Base-by-base conservation (phyloP, 1,284 basidiomycete genomes). In the Puccinia coronata region DNA sequence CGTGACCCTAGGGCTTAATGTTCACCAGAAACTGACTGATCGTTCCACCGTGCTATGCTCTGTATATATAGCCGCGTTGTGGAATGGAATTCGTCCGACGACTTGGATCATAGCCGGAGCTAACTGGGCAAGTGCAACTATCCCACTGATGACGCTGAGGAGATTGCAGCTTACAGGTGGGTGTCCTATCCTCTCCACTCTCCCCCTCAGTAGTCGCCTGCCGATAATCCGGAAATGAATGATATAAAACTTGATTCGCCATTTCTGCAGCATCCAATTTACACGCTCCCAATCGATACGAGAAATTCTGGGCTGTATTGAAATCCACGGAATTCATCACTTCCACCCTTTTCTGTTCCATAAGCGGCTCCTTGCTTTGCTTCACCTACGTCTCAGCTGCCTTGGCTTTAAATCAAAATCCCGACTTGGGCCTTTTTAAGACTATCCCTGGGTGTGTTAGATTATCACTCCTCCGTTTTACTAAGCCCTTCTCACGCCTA, bases 41-140 rank as follows among this genome's bases (percentile, higher is more conserved):
- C 6, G 20, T 34, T 39, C 16, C 39, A 4, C 16, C 23, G 23
- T 36, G 36, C 12, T 63, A n/a, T n/a, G n/a, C n/a, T n/a, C n/a
- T n/a, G n/a, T n/a, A n/a, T n/a, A n/a, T n/a, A 20, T 53, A 78
- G 75, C 75, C 36, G 75, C 75, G n/a, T 28, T 78, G 28, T 78
- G 75, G 75, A 78, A 78, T 55, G 39, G 43, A 12, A 25, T 78
- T 51, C 75, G 75, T 36, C n/a, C 63, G n/a, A 49, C 75, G n/a
- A 63, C 49, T 36, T 78, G 75, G 75, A 67, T 78, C 75, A 65
- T 67, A 63, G 57, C 41, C 16, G 59, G 39, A 39, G 75, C 75
- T 51, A 63, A 63, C 18, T 78, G 75, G 75, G 75, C 75, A 63
- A 78, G 75, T 65, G 75, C 43, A 67, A 78, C 75, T 34, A 78